Evolutionary conservation across 164 flowering plant genomes (phyloP).

Genomic region (Umbilicus rupestris): DNA sequence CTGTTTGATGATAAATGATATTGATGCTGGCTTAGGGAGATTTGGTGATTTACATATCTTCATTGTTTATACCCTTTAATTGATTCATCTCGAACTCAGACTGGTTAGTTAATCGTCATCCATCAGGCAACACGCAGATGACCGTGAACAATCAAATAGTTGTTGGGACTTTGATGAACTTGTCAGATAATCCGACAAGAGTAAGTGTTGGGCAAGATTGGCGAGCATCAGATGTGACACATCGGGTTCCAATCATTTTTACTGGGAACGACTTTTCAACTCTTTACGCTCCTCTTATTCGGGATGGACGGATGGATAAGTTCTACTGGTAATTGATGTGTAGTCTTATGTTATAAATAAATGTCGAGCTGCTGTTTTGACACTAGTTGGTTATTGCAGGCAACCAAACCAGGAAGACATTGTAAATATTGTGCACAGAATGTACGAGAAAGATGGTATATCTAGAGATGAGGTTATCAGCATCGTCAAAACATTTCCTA

Average conservation of each 20-base stretch:
- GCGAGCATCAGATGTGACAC: constrained; percentile 69
- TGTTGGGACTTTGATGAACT: constrained; percentile 87
- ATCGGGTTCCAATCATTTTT: constrained; percentile 74
- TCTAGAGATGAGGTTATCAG: constrained; percentile 46
- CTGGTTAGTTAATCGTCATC: constrained; percentile 9
- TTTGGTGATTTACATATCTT: constrained; percentile 48
- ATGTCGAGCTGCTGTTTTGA: neutral
- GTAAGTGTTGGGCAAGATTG: constrained; percentile 91
- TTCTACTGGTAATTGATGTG: constrained; percentile 62
- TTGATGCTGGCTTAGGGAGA: constrained; percentile 96
- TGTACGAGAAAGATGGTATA: constrained; percentile 91
- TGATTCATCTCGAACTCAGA: neutral
- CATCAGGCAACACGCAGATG: constrained; percentile 90
- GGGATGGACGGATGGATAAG: constrained; percentile 98
- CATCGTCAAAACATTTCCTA: constrained; percentile 72
- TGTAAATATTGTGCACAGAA: constrained; percentile 66
- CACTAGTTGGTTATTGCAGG: constrained; percentile 34
- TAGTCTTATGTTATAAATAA: neutral
- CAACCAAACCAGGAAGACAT: constrained; percentile 83
- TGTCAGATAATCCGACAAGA: constrained; percentile 89
- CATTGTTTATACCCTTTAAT: neutral
- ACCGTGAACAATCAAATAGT: constrained; percentile 97
- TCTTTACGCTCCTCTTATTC: constrained; percentile 86
- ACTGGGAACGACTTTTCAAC: constrained; percentile 92
- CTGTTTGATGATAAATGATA: constrained; percentile 89